Percentiles rank a stretch among this genome's conserved stretches.
Conservation (phyloP, 176 grass and related monocot genomes). For the Carex scoparia region DNA sequence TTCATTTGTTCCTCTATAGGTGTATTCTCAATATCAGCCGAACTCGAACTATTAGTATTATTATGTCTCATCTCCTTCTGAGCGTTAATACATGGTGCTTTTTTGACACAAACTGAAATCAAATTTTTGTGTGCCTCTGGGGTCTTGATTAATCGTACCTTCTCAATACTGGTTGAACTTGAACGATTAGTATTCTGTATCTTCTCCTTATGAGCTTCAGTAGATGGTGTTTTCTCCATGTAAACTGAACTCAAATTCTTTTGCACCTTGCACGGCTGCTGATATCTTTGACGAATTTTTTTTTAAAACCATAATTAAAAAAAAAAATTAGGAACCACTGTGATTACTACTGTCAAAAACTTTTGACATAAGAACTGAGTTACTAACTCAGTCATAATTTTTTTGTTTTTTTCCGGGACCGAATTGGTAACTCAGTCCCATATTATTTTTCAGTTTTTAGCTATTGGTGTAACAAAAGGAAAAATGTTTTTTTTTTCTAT, state of each 20-base stretch:
- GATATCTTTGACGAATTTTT: too few relatives aligned
- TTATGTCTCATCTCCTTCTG: background rate
- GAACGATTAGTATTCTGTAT: background rate
- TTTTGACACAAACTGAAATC: background rate
- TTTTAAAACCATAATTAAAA: too few relatives aligned
- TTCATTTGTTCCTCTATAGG: background rate
- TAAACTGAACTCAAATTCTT: background rate
- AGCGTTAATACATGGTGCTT: background rate
- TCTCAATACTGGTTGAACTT: background rate
- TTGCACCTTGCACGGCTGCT: too few relatives aligned
- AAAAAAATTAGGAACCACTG: too few relatives aligned
- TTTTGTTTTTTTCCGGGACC: too few relatives aligned
- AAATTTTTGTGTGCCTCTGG: background rate
- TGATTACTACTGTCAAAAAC: too few relatives aligned
- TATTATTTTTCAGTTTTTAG: too few relatives aligned
- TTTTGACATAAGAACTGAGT: too few relatives aligned
- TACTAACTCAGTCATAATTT: too few relatives aligned
- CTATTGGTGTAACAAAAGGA: too few relatives aligned
- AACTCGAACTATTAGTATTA: background rate
- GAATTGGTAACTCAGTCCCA: too few relatives aligned
- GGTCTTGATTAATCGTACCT: background rate
- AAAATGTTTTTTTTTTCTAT: too few relatives aligned
- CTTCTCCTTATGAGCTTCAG: background rate
- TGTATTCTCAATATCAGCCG: background rate
- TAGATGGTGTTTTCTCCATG: background rate